Evolutionary conservation across 2,329 filamentous ascomycete genomes (phyloP), one percentile per base, ranked within the genome.

Genomic region (Acarospora socialis): DNA sequence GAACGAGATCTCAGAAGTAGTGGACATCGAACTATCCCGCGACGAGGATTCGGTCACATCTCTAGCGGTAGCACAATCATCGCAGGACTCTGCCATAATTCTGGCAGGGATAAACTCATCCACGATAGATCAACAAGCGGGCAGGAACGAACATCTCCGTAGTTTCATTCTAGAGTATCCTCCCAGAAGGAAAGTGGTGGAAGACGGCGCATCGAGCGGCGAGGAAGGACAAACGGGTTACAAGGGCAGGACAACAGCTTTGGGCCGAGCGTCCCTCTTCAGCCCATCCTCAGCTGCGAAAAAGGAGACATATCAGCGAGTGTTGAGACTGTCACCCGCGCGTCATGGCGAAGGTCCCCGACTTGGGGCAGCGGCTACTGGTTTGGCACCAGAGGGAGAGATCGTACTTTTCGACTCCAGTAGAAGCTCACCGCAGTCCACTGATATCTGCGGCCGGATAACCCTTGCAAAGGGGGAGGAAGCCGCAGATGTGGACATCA

Each of bases 11-110:
- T 66, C 73, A 40, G 61, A 77, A 43, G 61, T 68, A 14, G 71
- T 75, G 42, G 81, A 92, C 44, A 65, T 87, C 48, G 74, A 83
- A 37, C 72, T 93, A 29, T 80, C 80, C 39, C 69, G 73, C 45
- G 73, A 86, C 49, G 86, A 94, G 59, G 87, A 95, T 56, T 92
- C 80, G 35, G 81, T 92, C 36, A 83, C 79, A 42, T 86, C 80
- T 33, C 65, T 94, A 30, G 82, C 75, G 24, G 71, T 78, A 32
- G 74, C 82, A 42, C 68, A 59, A 49, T 74, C 66, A 46, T 63
- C 51, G 31, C 69, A 49, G 51, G 65, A 48, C 42, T 66, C 45
- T 50, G 45, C 70, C 4, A 51, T 69, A 24, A 57, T 73, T 5
- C 75, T 81, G 43, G 81, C 84, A 16, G 84, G 84, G 33, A 77